Evolutionary conservation across 257 asterid genomes (phyloP).

Genomic region (Solanum ahanhuiri): DNA sequence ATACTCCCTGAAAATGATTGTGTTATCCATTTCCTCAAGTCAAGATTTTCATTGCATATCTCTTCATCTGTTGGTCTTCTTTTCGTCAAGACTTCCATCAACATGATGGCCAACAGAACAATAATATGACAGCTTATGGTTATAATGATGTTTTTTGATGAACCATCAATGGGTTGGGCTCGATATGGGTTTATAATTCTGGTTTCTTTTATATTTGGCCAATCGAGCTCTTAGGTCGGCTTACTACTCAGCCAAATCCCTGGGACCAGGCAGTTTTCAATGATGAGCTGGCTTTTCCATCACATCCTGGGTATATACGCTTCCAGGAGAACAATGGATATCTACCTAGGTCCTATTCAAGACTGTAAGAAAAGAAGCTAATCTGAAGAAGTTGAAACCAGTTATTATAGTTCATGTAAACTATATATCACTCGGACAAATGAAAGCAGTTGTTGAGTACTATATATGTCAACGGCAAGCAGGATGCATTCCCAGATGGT

Average conservation of each 20-base stretch:
- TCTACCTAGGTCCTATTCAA: constrained; percentile 19
- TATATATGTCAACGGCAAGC: constrained; percentile 10
- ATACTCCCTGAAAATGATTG: too few relatives aligned
- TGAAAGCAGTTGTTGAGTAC: constrained; percentile 21
- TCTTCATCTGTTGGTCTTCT: too few relatives aligned
- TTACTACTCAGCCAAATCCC: constrained; percentile 2
- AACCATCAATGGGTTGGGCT: constrained; percentile 22
- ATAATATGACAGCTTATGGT: neutral
- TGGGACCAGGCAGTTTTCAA: constrained; percentile 25
- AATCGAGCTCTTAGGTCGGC: constrained; percentile 14
- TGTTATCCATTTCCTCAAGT: too few relatives aligned
- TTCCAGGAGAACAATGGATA: constrained; percentile 20
- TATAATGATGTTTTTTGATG: constrained; percentile 17
- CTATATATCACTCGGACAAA: constrained; percentile 15
- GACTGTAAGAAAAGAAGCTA: constrained; percentile 7
- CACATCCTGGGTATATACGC: constrained; percentile 17
- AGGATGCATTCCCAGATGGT: constrained; percentile 17
- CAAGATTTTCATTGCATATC: too few relatives aligned
- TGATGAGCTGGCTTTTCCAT: constrained; percentile 13
- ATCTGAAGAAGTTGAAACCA: constrained; percentile 16
- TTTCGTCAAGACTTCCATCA: too few relatives aligned
- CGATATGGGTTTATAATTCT: constrained; percentile 19
- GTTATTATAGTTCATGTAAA: constrained; percentile 12
- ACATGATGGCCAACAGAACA: too few relatives aligned
- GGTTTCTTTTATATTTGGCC: constrained; percentile 17